These are phyloP conservation scores for Ogataea neopini DNA, from an alignment of 805 yeast genomes.

Conservation along the genomic window DNA sequence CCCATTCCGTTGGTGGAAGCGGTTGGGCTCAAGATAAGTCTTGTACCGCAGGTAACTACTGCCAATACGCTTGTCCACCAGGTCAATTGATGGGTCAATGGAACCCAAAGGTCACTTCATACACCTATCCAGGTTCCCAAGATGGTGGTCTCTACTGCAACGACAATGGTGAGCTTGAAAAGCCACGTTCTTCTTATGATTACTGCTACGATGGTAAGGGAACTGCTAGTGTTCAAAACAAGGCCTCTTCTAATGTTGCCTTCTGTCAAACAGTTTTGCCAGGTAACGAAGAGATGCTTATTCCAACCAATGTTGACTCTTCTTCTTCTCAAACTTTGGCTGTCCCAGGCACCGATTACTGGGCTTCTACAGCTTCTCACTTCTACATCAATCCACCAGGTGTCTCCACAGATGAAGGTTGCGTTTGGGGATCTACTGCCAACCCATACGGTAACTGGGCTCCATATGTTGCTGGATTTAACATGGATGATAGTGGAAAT, in stretches of 20 bases:
- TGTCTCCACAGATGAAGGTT: slow-evolving; percentile 69
- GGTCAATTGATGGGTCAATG: slow-evolving; percentile 88
- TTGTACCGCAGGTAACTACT: slow-evolving; percentile 76
- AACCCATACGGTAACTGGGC: slow-evolving; percentile 88
- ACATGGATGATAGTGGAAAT: slow-evolving; percentile 65
- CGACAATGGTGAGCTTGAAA: slow-evolving; percentile 63
- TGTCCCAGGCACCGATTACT: slow-evolving; percentile 82
- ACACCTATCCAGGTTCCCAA: slow-evolving; percentile 74
- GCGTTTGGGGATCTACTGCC: slow-evolving; percentile 76
- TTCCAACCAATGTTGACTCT: slow-evolving; percentile 70
- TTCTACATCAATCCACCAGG: slow-evolving; percentile 86
- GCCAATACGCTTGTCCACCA: slow-evolving; percentile 91
- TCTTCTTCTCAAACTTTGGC: slow-evolving; percentile 59
- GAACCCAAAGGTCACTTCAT: slow-evolving; percentile 75
- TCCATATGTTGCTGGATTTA: slow-evolving; percentile 91
- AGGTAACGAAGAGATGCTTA: slow-evolving; percentile 92
- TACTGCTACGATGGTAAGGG: slow-evolving; percentile 81
- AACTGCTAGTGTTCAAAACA: slow-evolving; percentile 58
- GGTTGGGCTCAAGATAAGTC: slow-evolving; percentile 88
- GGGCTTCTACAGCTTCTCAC: slow-evolving; percentile 86
- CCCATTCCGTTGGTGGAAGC: slow-evolving; percentile 55
- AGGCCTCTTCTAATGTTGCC: slow-evolving; percentile 62
- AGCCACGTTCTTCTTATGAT: slow-evolving; percentile 54
- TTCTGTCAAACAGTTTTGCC: slow-evolving; percentile 93
- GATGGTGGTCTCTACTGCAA: slow-evolving; percentile 85